Evolutionary conservation across 768 basidiomycete genomes (phyloP), one percentile per base, ranked within the genome.

Genomic region (Boletus tylopilopsis): DNA sequence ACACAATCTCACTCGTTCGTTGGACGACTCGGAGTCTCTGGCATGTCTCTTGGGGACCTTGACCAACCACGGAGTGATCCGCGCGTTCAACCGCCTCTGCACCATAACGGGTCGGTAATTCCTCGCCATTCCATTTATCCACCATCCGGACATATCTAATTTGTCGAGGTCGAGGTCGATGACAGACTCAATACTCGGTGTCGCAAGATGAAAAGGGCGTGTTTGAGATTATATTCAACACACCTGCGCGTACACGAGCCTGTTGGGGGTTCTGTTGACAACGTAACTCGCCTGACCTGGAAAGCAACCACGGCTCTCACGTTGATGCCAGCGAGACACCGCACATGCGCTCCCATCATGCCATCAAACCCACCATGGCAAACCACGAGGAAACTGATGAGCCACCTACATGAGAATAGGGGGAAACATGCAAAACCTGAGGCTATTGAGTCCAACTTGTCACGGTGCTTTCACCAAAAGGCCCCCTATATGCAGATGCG

Each of bases 241-340:
- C 16, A 22, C 33, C 47, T 52, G 41, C 12, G 16, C 10, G 10
- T 50, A 27, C 9, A 27, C 32, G 27, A 35, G 10, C 21, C 36
- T 22, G 30, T 51, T 35, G 6, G 33, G 39, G 12, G 5, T 18
- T 40, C 22, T 12, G 30, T 51, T 10, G 33, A 35, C n/a, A 15
- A 2, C 3, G 36, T n/a, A 22, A 29, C 29, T 23, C 82, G 77
- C 33, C 66, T 71, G 11, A 79, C 27, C 71, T 69, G 5, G 78
- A 71, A 53, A 79, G 76, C 5, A 49, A 6, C 33, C 33, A 49
- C 15, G 11, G 25, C 32, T 49, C n/a, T n/a, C n/a, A n/a, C n/a
- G n/a, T 29, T 27, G 10, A 42, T 27, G 33, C 27, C 32, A 1
- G 32, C 27, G 47, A 34, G 32, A 24, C 1, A 25, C 11, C 16